Base-by-base conservation (phyloP, 306 rosid species). In the Medicago lupulina region DNA sequence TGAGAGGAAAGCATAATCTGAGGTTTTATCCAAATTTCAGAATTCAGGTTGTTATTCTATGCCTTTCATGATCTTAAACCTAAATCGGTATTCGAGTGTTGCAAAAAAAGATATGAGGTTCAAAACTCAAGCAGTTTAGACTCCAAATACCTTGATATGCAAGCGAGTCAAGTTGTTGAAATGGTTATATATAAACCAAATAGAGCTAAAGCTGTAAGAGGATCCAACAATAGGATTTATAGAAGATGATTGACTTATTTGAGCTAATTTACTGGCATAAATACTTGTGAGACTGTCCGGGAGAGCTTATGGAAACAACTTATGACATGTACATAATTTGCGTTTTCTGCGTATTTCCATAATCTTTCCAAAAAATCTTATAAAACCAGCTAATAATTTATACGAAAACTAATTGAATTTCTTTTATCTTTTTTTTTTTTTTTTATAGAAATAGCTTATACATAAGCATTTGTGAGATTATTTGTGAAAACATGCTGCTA, bases 1-100 rank as follows among this genome's bases (percentile, higher is more conserved):
- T 80, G 92, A 95, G 87, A 87, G 98, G 85, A 89, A 95, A 86
- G 98, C 98, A 82, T 97, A 95, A 76, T 86, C 96, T 2, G 98
- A 90, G 83, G 97, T 95, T 78, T 95, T 95, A 65, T 90, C 98
- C 75, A 95, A 95, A 83, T 95, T 85, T 82, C 96, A 96, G 16
- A 90, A 70, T 71, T 92, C 97, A n/a, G n/a, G n/a, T n/a, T n/a
- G n/a, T n/a, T n/a, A 66, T 58, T 77, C 76, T 74, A n/a, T 54
- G 17, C 28, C 51, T 67, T 78, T 14, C 46, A n/a, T 15, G 58
- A 67, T 64, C 70, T 68, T 8, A 41, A 17, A 49, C 14, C 12
- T 41, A 18, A 78, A 58, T 71, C 47, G 55, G 47, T 47, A 63
- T 21, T 21, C 1, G 1, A 21, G 23, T 21, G 23, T 21, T 21